phyloP scores from a whole-genome alignment of 352 stramenopile genomes.

The Phytophthora pluvialis region DNA sequence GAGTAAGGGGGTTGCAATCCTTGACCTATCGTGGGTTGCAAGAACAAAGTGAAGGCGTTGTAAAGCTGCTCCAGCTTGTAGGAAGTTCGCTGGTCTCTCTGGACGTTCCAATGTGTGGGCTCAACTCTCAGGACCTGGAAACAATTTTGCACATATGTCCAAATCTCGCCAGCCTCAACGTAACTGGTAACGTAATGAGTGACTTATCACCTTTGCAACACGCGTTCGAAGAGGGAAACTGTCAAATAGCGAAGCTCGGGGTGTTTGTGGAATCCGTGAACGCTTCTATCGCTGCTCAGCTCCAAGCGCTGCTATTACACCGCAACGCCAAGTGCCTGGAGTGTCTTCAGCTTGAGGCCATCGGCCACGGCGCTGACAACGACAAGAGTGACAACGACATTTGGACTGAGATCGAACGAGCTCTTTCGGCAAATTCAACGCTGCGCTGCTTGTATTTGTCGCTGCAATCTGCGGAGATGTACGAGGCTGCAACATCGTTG shows the following conservation, averaged over 20 bases:
- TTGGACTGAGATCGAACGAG: constrained; percentile 24
- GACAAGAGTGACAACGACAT: constrained; percentile 3
- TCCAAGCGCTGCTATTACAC: constrained; percentile 18
- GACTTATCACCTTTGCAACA: constrained; percentile 27
- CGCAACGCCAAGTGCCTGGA: constrained; percentile 21
- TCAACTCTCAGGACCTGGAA: constrained; percentile 21
- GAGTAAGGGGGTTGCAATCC: constrained; percentile 14
- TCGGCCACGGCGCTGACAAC: neutral
- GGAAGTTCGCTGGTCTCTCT: constrained; percentile 25
- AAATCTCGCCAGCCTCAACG: constrained; percentile 29
- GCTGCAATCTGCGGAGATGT: neutral
- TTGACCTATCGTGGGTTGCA: constrained; percentile 34
- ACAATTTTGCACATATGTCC: constrained; percentile 31
- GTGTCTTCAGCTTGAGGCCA: constrained; percentile 24
- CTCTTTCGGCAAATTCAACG: constrained; percentile 20
- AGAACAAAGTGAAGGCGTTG: constrained; percentile 15
- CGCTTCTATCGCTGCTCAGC: constrained; percentile 18
- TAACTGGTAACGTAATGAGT: constrained; percentile 15
- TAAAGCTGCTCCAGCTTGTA: constrained; percentile 19
- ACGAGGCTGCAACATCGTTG: neutral
- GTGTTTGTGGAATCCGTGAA: constrained; percentile 21
- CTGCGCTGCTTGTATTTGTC: constrained; percentile 21
- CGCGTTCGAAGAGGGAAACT: constrained; percentile 14
- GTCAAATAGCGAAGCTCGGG: constrained; percentile 25
- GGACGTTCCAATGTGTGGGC: constrained; percentile 26